Percentiles rank a stretch among this genome's conserved stretches.
These are phyloP conservation scores for Fraxinus albicans DNA, from an alignment of 305 asterid genomes.

Conservation along the genomic window DNA sequence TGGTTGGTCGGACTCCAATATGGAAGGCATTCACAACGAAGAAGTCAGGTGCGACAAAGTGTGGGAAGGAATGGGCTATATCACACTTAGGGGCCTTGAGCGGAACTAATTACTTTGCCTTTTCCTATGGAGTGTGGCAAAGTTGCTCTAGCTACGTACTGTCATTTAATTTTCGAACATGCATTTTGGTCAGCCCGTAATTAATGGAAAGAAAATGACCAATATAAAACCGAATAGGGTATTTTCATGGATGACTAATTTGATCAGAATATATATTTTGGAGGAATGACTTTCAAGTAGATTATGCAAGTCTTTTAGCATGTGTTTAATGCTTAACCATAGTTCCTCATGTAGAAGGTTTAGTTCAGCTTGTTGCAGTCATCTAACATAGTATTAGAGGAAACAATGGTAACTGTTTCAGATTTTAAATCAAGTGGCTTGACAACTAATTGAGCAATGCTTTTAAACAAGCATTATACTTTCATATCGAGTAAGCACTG, in stretches of 20 bases:
- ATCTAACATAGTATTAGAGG: too few species aligned
- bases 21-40: slow-evolving; percentile 87
- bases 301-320: neutral
- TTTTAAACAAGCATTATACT: too few species aligned
- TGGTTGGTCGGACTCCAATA: slow-evolving; percentile 82
- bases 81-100: slow-evolving; percentile 74
- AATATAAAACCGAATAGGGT: neutral
- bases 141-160: neutral
- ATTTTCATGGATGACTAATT: neutral
- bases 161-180: neutral
- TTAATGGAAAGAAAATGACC: neutral
- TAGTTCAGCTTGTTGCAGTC: neutral
- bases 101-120: slow-evolving; percentile 43
- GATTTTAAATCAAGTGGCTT: too few species aligned
- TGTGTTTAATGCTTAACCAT: neutral
- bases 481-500: neutral
- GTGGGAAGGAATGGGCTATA: slow-evolving; percentile 81
- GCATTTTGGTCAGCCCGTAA: neutral
- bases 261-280: neutral
- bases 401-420: too few species aligned
- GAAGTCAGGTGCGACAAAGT: slow-evolving; percentile 66
- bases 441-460: too few species aligned
- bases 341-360: neutral
- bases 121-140: neutral
- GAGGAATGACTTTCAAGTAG: neutral